Base-by-base conservation (phyloP, 306 rosid species). In the Acmispon strigosus region DNA sequence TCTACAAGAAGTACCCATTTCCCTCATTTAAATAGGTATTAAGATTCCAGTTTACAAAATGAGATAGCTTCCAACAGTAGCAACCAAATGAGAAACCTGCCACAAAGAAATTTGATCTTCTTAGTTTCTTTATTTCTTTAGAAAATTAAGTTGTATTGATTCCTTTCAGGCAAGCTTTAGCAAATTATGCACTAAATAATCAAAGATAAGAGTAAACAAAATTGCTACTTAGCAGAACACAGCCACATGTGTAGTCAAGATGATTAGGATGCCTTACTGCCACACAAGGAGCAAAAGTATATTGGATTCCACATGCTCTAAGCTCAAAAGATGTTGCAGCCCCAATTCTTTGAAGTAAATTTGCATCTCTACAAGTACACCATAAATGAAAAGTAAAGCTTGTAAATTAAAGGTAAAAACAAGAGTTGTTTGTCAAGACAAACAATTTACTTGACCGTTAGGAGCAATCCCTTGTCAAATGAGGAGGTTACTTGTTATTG, bases 201-300 rank as follows among this genome's bases (percentile, higher is more conserved):
- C 55, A 69, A 42, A 49, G 53, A 48, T 39, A 73, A 42, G 42
- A 6, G 6, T 36, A 6, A 36, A 36, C 7, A 50, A 39, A 4
- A 51, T 8, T 62, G 32, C 20, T 42, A 73, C 27, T 16, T 10
- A 15, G 45, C 19, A 57, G 10, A 55, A 14, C 11, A 22, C 22
- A 56, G 27, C 24, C 16, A 48, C 2, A 44, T 8, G 2, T 20
- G 6, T 37, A 37, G 14, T 29, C 8, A 63, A 50, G 14, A 45
- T 60, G 19, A 20, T 43, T 76, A 36, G 24, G 39, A 66, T 52
- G 76, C 29, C 90, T 79, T 84, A 92, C 94, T 5, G 90, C 89
- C 60, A 92, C 88, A 75, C 92, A 92, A 12, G 95, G 98, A 67
- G 95, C 88, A 79, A 86, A 92, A 61, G 86, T 22, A 77, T 66